phyloP scores from a whole-genome alignment of 2,329 filamentous ascomycete genomes.

The Colletotrichum tamarilloi region DNA sequence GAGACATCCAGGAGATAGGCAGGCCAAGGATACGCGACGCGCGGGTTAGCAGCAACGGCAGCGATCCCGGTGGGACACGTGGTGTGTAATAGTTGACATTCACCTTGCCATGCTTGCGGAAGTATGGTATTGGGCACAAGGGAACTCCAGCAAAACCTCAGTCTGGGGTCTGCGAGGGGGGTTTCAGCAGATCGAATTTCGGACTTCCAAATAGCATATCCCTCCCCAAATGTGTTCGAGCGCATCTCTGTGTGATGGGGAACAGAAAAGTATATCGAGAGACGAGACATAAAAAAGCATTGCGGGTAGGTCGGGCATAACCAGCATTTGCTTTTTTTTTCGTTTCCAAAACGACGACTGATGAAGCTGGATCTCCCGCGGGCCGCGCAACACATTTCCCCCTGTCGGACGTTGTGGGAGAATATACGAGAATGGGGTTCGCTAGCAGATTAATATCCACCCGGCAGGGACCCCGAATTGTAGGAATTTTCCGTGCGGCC shows the following conservation, averaged over 20 bases:
- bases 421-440: conserved; percentile 24
- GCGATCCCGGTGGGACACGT: conserved; percentile 28
- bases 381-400: conserved; percentile 3
- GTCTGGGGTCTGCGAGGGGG: no score
- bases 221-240: neutral
- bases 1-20: neutral
- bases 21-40: conserved; percentile 11
- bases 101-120: neutral
- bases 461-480: conserved; percentile 22
- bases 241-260: neutral
- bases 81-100: conserved; percentile 16
- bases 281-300: neutral
- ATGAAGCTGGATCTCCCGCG: conserved; percentile 16
- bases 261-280: neutral
- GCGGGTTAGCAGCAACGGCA: conserved; percentile 18
- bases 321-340: conserved; percentile 2
- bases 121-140: neutral
- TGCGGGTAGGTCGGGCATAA: neutral
- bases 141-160: neutral
- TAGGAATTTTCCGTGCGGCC: conserved; percentile 23
- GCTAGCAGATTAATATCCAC: conserved; percentile 27
- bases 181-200: neutral
- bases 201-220: neutral
- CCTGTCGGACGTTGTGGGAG: conserved; percentile 9
- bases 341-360: neutral